Base-by-base conservation (phyloP, 202 grass and related monocot species). In the Cymbopogon flexuosus region DNA sequence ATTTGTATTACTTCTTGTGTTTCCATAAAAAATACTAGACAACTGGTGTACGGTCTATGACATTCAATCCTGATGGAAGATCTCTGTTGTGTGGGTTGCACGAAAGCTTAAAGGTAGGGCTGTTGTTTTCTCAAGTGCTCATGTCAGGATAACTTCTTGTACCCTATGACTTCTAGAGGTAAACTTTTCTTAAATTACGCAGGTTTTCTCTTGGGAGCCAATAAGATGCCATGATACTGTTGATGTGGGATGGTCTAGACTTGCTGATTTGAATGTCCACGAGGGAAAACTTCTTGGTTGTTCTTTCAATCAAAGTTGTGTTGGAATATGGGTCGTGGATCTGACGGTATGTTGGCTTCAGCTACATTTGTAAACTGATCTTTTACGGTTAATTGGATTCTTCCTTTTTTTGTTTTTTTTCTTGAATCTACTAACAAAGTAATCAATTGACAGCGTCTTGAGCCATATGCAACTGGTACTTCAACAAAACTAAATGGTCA, bases 241-340 rank as follows among this genome's bases (percentile, higher is more conserved):
- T 5, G 96, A 96, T 87, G 90, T 99, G 36, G 96, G 96, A 51
- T 99, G 96, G 96, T 99, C 96, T 72, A 93, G 74, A 86, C 43
- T 99, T 70, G 94, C 96, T 79, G 96, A 99, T 91, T 82, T 96
- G 62, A 99, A 99, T 82, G 88, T 93, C 27, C 96, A 99, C 13
- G 96, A 99, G 74, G 90, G 93, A 72, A 99, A 99, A 94, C 92
- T 96, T 88, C 92, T 99, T 81, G 96, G 96, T 70, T 99, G 96
- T 81, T 99, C 96, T 66, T 99, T 87, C 54, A 99, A 99, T 90
- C 96, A 96, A 84, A 96, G 96, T 86, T 99, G 92, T 96, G 96
- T 99, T 85, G 96, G 92, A 87, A 88, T 99, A 85, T 99, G 96
- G 96, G 92, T 99, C 11, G 90, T 99, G 18, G 96, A 99, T 86